These are phyloP conservation scores for Haplosporangium gracile DNA, from an alignment of 192 early-diverging fungal species.

Conservation along the genomic window DNA sequence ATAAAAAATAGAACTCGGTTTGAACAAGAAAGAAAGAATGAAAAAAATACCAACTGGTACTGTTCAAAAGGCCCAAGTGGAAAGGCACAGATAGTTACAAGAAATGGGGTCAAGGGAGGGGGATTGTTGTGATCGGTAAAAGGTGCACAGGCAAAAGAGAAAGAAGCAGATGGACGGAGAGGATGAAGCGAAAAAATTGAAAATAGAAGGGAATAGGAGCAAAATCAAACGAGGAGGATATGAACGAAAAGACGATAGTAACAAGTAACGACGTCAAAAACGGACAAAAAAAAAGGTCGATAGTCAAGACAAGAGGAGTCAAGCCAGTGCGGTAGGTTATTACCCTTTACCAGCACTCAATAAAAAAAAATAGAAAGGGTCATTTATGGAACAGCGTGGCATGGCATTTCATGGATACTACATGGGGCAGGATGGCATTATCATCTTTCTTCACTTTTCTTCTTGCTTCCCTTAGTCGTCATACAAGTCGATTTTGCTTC, in stretches of 20 bases:
- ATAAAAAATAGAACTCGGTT: background rate
- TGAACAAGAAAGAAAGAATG: background rate
- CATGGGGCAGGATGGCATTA: slow-evolving; percentile 4
- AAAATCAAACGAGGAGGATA: background rate
- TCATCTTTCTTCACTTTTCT: background rate
- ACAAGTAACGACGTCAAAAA: background rate
- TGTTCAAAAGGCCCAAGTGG: no score
- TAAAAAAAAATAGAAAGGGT: background rate
- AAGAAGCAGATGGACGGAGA: no score
- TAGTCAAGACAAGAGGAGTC: background rate
- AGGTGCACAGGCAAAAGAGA: background rate
- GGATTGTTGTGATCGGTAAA: background rate
- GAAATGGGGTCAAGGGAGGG: background rate
- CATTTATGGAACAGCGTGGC: background rate
- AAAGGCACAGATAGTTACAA: background rate
- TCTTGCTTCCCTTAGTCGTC: background rate
- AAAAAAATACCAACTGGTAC: background rate
- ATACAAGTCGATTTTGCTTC: background rate
- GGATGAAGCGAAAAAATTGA: no score
- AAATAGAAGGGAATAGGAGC: no score
- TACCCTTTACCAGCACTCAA: background rate
- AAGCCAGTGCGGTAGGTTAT: background rate
- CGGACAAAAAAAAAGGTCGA: background rate
- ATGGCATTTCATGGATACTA: background rate
- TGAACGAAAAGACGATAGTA: background rate